Conservation (phyloP, 192 early-diverging fungal genomes). For the Umbelopsis sp. region DNA sequence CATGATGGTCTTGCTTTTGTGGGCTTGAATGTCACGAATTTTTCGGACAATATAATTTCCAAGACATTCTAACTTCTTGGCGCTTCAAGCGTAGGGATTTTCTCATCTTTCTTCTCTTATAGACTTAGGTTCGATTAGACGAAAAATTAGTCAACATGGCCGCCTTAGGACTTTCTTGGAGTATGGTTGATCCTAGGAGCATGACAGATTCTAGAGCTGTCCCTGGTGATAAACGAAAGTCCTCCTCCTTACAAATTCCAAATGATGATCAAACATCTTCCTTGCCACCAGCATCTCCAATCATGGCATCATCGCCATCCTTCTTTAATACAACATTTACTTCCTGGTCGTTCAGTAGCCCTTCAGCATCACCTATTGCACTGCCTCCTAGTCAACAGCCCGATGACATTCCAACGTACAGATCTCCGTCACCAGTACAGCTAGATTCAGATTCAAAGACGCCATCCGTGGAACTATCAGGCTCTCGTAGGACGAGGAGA, state of each 20-base stretch:
- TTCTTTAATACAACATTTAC: neutral
- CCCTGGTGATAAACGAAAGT: neutral
- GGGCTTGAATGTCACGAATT: no score
- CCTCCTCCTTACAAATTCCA: neutral
- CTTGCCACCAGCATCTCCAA: neutral
- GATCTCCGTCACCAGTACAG: no score
- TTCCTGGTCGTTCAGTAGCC: neutral
- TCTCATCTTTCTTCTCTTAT: neutral
- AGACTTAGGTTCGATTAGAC: neutral
- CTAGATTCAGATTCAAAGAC: no score
- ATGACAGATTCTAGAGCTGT: neutral
- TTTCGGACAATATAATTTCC: no score
- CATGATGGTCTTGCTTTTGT: no score
- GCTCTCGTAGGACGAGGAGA: no score
- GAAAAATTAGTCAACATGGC: neutral
- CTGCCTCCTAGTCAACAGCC: neutral
- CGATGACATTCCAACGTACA: no score
- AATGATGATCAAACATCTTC: neutral
- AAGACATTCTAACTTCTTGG: no score
- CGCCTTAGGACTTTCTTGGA: neutral
- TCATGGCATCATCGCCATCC: slow-evolving; percentile 1
- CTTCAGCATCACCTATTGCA: neutral
- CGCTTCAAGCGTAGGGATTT: no score
- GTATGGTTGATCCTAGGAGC: slow-evolving; percentile 11
- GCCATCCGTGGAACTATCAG: no score